phyloP scores from a whole-genome alignment of 2,329 filamentous ascomycete genomes.

The Aspergillus viridinutans region DNA sequence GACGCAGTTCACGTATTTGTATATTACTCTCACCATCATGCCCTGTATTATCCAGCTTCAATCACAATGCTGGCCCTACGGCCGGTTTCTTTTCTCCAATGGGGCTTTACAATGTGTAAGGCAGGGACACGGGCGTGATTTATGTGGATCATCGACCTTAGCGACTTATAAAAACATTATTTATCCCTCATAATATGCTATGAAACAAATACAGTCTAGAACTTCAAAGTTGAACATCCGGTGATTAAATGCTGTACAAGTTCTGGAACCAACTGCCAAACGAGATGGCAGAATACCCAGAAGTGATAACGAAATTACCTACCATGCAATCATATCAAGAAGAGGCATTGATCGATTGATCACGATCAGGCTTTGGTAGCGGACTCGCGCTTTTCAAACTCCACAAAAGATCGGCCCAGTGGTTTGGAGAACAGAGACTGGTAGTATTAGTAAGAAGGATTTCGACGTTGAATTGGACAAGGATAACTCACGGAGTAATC shows the following conservation, averaged over 20 bases:
- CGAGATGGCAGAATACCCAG: neutral
- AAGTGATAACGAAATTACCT: neutral
- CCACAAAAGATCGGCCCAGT: slow-evolving; percentile 64
- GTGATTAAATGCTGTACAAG: neutral
- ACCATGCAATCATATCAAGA: neutral
- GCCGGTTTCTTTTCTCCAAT: neutral
- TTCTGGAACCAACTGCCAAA: neutral
- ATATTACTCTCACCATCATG: neutral
- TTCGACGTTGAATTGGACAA: neutral
- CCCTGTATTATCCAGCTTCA: neutral
- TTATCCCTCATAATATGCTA: neutral
- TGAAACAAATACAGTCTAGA: neutral
- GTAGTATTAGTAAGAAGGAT: neutral
- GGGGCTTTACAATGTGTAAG: neutral
- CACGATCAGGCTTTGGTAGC: slow-evolving; percentile 22
- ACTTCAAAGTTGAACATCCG: neutral
- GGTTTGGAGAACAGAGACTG: slow-evolving; percentile 67
- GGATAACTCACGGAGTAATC: slow-evolving; percentile 51
- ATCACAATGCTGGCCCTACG: slow-evolving; percentile 12
- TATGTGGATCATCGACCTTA: neutral
- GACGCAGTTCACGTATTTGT: slow-evolving; percentile 9
- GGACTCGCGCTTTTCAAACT: slow-evolving; percentile 59
- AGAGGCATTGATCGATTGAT: neutral
- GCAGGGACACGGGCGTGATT: neutral
- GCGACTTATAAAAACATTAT: neutral